These are phyloP conservation scores for Chalciporus piperatus DNA, from an alignment of 768 basidiomycete genomes.

Conservation along the genomic window DNA sequence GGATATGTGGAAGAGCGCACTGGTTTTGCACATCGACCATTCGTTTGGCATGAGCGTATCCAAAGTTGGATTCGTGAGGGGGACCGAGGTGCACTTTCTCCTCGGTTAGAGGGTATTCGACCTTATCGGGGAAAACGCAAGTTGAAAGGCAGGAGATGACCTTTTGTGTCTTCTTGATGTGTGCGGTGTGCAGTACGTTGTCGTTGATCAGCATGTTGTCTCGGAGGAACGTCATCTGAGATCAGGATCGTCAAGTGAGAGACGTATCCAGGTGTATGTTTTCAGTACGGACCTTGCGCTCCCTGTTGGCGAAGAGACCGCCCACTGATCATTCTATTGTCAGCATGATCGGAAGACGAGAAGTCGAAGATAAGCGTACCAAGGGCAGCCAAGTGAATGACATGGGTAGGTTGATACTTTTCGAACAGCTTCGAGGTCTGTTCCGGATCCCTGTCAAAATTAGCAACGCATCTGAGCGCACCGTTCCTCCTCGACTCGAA, in stretches of 20 bases:
- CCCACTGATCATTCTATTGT: conserved; percentile 56
- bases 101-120: conserved; percentile 90
- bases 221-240: conserved; percentile 83
- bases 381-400: conserved; percentile 93
- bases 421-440: conserved; percentile 75
- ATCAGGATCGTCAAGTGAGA: neutral
- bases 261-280: neutral
- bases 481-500: neutral
- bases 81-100: conserved; percentile 89
- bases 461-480: conserved; percentile 5
- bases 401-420: conserved; percentile 92
- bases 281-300: conserved; percentile 63
- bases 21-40: conserved; percentile 96
- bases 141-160: conserved; percentile 95
- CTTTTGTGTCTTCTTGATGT: conserved; percentile 65
- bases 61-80: conserved; percentile 93
- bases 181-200: conserved; percentile 78
- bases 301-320: conserved; percentile 95
- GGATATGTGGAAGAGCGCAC: conserved; percentile 41
- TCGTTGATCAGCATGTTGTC: conserved; percentile 97
- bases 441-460: conserved; percentile 53
- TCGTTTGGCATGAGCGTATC: conserved; percentile 94
- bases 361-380: conserved; percentile 45
- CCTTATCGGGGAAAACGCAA: conserved; percentile 96
- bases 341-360: conserved; percentile 5